phyloP scores from a whole-genome alignment of 148 eudicot genomes.

The Agrostemma githago region DNA sequence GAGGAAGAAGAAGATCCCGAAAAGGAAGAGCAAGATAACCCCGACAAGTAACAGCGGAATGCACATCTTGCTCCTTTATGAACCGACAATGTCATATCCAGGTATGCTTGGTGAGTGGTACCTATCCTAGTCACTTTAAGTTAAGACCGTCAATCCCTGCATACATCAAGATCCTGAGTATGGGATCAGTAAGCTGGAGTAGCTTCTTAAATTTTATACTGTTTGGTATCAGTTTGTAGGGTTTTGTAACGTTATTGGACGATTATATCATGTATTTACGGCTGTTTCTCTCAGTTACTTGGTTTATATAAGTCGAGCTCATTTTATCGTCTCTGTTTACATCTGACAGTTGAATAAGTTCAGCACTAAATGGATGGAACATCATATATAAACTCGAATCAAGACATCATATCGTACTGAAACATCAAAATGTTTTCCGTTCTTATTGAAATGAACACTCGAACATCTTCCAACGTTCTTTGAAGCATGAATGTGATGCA shows the following conservation, averaged over 20 bases:
- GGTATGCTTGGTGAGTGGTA: constrained; percentile 7
- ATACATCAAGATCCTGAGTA: background rate
- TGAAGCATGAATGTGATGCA: too few relatives aligned
- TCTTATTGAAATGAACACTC: background rate
- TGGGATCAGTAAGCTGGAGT: background rate
- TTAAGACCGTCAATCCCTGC: background rate
- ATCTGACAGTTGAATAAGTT: background rate
- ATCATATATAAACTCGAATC: too few relatives aligned
- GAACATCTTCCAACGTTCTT: too few relatives aligned
- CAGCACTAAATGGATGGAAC: background rate
- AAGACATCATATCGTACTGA: too few relatives aligned
- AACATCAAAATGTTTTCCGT: too few relatives aligned
- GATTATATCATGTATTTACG: constrained; percentile 9
- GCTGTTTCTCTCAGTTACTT: background rate
- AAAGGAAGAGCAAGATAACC: constrained; percentile 42
- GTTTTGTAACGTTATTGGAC: constrained; percentile 2
- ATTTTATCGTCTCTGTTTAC: too few relatives aligned
- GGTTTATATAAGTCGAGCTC: background rate
- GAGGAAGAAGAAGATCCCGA: constrained; percentile 54
- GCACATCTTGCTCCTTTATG: background rate
- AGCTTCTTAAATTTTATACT: constrained; percentile 15
- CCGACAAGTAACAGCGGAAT: constrained; percentile 23
- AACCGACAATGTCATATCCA: background rate
- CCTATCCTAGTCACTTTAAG: background rate
- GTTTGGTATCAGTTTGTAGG: constrained; percentile 2